phyloP scores from a whole-genome alignment of 176 grass and related monocot genomes.

The Canna indica region DNA sequence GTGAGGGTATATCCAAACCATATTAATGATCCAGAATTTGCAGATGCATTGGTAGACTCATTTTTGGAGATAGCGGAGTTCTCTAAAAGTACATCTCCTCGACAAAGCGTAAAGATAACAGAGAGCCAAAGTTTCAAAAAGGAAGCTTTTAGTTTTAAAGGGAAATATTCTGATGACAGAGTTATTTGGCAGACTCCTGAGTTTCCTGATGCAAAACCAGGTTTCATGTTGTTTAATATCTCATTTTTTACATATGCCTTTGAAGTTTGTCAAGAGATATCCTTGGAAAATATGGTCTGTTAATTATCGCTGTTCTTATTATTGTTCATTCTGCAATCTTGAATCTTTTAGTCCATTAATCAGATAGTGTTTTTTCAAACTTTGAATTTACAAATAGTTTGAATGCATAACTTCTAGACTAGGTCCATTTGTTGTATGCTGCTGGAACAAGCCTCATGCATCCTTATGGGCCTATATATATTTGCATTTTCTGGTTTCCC shows the following conservation, averaged over 20 bases:
- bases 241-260: too few relatives aligned
- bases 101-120: constrained; percentile 8
- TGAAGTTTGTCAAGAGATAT: too few relatives aligned
- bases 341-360: too few relatives aligned
- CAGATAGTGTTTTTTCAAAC: too few relatives aligned
- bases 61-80: constrained; percentile 57
- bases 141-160: constrained; percentile 18
- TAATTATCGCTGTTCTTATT: too few relatives aligned
- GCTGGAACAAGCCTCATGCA: too few relatives aligned
- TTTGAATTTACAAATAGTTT: too few relatives aligned
- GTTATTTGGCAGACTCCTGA: constrained; percentile 38
- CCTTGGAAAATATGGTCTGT: constrained; percentile 12
- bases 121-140: constrained; percentile 21
- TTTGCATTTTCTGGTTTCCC: not conserved
- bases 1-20: constrained; percentile 71
- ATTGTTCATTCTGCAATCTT: too few relatives aligned
- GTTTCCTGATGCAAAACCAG: constrained; percentile 76
- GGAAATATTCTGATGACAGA: constrained; percentile 34
- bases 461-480: too few relatives aligned
- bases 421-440: too few relatives aligned
- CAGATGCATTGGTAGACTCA: constrained; percentile 58
- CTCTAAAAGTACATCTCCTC: constrained; percentile 23
- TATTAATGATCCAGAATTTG: constrained; percentile 89
- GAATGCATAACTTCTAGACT: too few relatives aligned
- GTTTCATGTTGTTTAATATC: constrained; percentile 18